Evolutionary conservation across 2,329 filamentous ascomycete genomes (phyloP), one percentile per base, ranked within the genome.

Genomic region (Microsporum canis): DNA sequence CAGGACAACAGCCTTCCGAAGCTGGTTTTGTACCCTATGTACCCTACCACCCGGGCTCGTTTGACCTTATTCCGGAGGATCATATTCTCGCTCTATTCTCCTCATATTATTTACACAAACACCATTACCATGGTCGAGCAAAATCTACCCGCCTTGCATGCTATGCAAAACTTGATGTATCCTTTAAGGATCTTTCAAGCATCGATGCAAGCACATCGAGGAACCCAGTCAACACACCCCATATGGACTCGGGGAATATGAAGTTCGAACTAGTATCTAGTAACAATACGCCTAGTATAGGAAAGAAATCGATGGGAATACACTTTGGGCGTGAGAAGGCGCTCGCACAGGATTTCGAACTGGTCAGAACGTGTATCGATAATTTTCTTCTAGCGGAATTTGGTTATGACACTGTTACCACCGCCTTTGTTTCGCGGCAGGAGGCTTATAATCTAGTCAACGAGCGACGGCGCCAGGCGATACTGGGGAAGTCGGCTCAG

Each of bases 261-360:
- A 7, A 7, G 8, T 3, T 49, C 27, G n/a, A 23, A 31, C 17
- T 14, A 6, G 14, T 49, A 6, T 7, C 45, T 17, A 7, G 17
- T 3, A 49, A 23, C 5, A 17, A 49, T 7, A 27, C 59, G 69
- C 34, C 73, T 59, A 33, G 41, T 61, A n/a, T 64, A 7, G 53
- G 53, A 17, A 56, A 36, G 53, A 56, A 56, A 33, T 29, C 10
- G 12, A 33, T 17, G 23, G 33, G 53, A 3, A 12, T 56, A 17
- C 38, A 12, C 14, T 17, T 34, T 23, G 23, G n/a, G 29, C 27
- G 33, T 3, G 31, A 34, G 17, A 56, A 56, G 33, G 53, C 53
- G 1, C 5, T 56, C 8, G 29, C 27, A 36, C 5, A 56, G 12
- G 53, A 56, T 10, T 56, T 56, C 4, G 53, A 56, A n/a, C 17